Evolutionary conservation across 1,284 basidiomycete species (phyloP), one percentile per base, ranked within the genome.

Genomic region (Cryptococcus sp.): DNA sequence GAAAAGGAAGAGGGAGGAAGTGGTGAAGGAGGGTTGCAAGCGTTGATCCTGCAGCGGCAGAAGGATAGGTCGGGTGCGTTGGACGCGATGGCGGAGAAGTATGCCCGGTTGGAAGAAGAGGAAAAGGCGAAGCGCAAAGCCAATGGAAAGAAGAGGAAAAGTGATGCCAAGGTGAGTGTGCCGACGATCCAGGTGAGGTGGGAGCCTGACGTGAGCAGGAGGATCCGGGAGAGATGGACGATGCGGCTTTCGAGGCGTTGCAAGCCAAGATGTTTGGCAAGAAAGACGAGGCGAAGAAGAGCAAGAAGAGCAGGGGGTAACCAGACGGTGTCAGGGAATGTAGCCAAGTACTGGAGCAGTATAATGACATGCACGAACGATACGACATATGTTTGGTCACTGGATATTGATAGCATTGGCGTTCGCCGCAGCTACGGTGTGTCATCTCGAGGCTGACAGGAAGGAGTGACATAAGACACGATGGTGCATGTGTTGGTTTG

Each of bases 81-180:
- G 57, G 85, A 89, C 61, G 78, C 76, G 43, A 77, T 95, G 48
- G 85, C 87, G 28, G 82, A 82, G 1, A 95, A 94, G 71, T 95
- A 95, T 66, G 55, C 53, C 5, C 53, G 51, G 45, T 60, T 66
- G 23, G 69, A 66, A 42, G 63, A 65, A 39, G 58, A 62, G 36
- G 56, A 58, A 40, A 53, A 52, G 51, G 63, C 66, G 37, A 66
- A 56, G 40, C 56, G 60, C 47, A 50, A 47, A 19, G 47, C 44
- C 26, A 60, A 56, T 52, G 56, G 39, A 24, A 52, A 53, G 37
- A 51, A 50, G 24, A 48, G 48, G 25, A 53, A 53, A 35, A 48
- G 41, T 18, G 52, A 45, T n/a, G 48, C 55, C n/a, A 52, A 54
- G 21, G 62, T 64, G 31, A 60, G 61, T 58, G n/a, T n/a, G n/a